Evolutionary conservation across 129 eudicot genomes (phyloP).

Genomic region (Flaveria linearis): DNA sequence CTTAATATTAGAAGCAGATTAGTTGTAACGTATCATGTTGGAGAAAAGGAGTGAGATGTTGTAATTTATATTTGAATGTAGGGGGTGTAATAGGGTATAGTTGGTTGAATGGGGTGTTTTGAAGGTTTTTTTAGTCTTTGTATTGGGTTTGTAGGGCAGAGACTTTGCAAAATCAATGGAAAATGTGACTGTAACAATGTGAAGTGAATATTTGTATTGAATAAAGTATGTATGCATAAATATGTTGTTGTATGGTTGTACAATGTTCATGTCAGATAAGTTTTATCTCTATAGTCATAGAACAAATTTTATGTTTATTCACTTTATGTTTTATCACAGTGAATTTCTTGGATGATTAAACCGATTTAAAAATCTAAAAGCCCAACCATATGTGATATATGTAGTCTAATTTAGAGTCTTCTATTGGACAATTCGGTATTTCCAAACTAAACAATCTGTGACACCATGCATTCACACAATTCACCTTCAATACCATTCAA

Average conservation of each 20-base stretch:
- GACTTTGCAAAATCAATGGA: not conserved
- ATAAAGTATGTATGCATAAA: constrained; percentile 22
- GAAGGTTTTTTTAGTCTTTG: constrained; percentile 30
- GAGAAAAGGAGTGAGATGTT: constrained; percentile 18
- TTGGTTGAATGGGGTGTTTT: constrained; percentile 21
- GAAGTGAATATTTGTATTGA: constrained; percentile 23
- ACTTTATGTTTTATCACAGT: not conserved
- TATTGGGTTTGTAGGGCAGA: constrained; percentile 19
- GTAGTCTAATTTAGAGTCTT: not conserved
- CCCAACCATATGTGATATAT: no score
- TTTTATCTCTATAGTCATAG: not conserved
- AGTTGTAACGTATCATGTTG: constrained; percentile 23
- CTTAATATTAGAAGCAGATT: constrained; percentile 25
- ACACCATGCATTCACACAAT: not conserved
- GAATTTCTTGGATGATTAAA: no score
- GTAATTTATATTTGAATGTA: constrained; percentile 22
- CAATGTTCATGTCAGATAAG: not conserved
- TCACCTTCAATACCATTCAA: constrained; percentile 20
- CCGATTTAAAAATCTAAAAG: no score
- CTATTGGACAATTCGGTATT: constrained; percentile 8
- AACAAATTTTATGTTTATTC: not conserved
- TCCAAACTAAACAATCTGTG: not conserved
- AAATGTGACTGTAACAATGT: constrained; percentile 14
- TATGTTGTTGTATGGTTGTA: constrained; percentile 2
- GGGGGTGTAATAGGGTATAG: constrained; percentile 16